Conservation (phyloP, 192 early-diverging fungal species). For the Entomortierella beljakovae region DNA sequence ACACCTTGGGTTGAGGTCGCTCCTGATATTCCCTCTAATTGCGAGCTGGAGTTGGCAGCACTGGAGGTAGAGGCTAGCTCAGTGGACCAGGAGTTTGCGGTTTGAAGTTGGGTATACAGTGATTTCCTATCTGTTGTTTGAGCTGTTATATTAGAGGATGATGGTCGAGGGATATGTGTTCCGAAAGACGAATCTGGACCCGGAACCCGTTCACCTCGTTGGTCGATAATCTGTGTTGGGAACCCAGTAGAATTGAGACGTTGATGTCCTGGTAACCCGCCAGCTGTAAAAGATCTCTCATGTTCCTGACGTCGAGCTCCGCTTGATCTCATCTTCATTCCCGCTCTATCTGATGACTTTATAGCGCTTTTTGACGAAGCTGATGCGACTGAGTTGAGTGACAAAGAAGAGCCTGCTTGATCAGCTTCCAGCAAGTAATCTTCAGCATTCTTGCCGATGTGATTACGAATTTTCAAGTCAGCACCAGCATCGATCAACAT, state of each 20-base stretch:
- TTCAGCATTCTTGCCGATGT: constrained; percentile 70
- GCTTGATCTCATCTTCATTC: background rate
- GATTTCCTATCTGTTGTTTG: background rate
- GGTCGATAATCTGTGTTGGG: constrained; percentile 10
- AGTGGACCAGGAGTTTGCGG: constrained; percentile 20
- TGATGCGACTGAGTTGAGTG: background rate
- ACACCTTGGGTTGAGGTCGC: constrained; percentile 1
- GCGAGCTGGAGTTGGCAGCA: no score
- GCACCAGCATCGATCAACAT: constrained; percentile 73
- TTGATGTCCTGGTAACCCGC: background rate
- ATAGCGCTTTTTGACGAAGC: background rate
- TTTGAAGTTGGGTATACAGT: constrained; percentile 28
- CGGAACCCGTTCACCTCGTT: background rate
- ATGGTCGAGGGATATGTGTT: background rate
- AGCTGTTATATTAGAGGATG: background rate
- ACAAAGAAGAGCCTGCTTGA: background rate
- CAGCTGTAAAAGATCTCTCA: background rate
- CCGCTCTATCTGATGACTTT: background rate
- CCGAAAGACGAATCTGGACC: background rate
- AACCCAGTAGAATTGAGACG: background rate
- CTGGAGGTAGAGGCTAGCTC: no score
- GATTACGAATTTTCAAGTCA: constrained; percentile 71
- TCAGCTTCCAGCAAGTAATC: constrained; percentile 65
- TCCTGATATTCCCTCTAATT: background rate
- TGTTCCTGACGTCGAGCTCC: background rate